Base-by-base conservation (phyloP, 2,329 filamentous ascomycete genomes). In the Ophiosphaerella narmari region DNA sequence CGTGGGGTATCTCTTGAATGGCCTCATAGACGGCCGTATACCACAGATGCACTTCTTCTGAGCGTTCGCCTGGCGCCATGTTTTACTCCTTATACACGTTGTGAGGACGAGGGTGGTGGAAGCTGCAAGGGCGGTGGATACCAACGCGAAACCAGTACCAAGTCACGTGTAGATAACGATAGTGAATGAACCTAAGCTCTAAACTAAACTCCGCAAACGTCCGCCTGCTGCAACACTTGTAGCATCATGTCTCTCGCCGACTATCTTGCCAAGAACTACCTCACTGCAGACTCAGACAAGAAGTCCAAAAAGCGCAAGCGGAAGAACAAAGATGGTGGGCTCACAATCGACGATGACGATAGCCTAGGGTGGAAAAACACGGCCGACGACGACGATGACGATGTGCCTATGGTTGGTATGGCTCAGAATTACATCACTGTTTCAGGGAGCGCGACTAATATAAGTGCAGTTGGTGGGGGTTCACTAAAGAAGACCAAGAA, bases 241-340 rank as follows among this genome's bases (percentile, higher is more conserved):
- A 48, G 46, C 45, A 40, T 44, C 56, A 86, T 87, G 82, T 80
- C 82, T 48, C 82, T 97, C 59, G 87, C 91, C 50, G 86, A 86
- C 67, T 99, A 97, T 68, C 84, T 99, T 32, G 92, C 93, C 33
- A 88, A 90, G 56, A 94, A 91, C 73, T 99, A 99, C 72, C 86
- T 99, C 42, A 89, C 82, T 1, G 85, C 86, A 35, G 85, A 88
- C 59, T 65, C 72, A 14, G 66, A 75, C 68, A 80, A 78, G 63
- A 77, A 79, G 44, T 72, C 75, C 24, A 82, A 81, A 62, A 82
- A 82, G 72, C 77, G 79, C 59, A 82, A 82, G 65, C 69, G 78
- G 39, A 71, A 74, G 46, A 67, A 70, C 42, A 70, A 73, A 43
- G 67, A 72, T 46, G 70, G 70, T 38, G 75, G 78, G 24, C 70